Conservation (phyloP, 2,329 filamentous ascomycete species). For the Metarhizium brunneum region DNA sequence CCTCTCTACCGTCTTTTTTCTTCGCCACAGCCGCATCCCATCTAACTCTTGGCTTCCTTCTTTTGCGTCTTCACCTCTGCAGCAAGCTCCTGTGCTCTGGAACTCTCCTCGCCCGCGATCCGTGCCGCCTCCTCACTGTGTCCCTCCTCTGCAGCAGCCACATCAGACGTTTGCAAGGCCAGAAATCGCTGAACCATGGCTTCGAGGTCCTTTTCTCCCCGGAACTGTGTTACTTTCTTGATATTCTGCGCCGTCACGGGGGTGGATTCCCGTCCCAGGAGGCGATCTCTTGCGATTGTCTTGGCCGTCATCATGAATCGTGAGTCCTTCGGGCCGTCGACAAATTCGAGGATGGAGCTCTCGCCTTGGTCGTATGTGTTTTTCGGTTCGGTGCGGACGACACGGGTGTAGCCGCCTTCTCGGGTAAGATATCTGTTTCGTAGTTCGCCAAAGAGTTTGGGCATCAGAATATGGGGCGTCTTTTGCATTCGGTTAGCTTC, state of each 20-base stretch:
- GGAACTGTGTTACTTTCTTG: slow-evolving; percentile 73
- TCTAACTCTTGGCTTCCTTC: slow-evolving; percentile 3
- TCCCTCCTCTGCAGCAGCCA: slow-evolving; percentile 6
- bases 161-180: slow-evolving; percentile 14
- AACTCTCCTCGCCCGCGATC: slow-evolving; percentile 18
- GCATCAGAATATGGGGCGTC: slow-evolving; percentile 61
- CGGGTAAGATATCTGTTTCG: slow-evolving; percentile 68
- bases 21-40: too few species aligned
- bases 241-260: slow-evolving; percentile 71
- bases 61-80: slow-evolving; percentile 11
- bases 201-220: slow-evolving; percentile 61
- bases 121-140: slow-evolving; percentile 12
- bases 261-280: slow-evolving; percentile 48
- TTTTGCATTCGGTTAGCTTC: slow-evolving; percentile 20
- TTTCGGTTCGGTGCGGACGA: slow-evolving; percentile 82
- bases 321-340: slow-evolving; percentile 90
- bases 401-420: slow-evolving; percentile 88
- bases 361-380: slow-evolving; percentile 77
- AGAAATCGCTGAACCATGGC: slow-evolving; percentile 42
- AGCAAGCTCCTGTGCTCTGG: slow-evolving; percentile 23
- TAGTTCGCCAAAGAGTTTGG: slow-evolving; percentile 82
- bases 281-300: slow-evolving; percentile 58
- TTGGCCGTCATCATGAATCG: slow-evolving; percentile 90
- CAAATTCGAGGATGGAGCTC: slow-evolving; percentile 86
- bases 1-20: neutral